phyloP scores from a whole-genome alignment of 768 basidiomycete genomes.

The Boletus rufocinnamomeus region DNA sequence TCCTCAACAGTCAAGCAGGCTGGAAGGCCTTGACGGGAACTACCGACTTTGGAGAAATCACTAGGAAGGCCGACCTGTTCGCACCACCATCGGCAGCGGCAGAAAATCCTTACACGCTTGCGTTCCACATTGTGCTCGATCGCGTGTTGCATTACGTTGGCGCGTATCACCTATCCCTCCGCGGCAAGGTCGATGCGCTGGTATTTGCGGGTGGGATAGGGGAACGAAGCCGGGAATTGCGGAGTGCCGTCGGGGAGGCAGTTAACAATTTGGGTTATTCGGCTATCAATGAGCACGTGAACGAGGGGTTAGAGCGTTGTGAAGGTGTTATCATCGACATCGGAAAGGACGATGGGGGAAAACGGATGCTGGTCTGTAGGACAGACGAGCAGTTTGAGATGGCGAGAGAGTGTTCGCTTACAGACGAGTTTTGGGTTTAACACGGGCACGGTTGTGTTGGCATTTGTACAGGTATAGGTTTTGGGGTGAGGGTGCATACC shows the following conservation, averaged over 20 bases:
- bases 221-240: constrained; percentile 64
- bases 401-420: constrained; percentile 42
- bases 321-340: constrained; percentile 52
- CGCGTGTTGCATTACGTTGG: constrained; percentile 72
- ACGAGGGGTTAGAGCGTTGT: constrained; percentile 38
- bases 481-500: not conserved
- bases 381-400: constrained; percentile 67
- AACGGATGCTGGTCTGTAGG: constrained; percentile 56
- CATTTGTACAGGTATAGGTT: not conserved
- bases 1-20: constrained; percentile 74
- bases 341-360: constrained; percentile 31
- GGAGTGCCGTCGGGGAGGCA: constrained; percentile 55
- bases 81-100: constrained; percentile 20
- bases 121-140: constrained; percentile 80
- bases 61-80: constrained; percentile 39
- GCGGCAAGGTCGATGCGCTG: constrained; percentile 68
- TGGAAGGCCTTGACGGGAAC: constrained; percentile 81
- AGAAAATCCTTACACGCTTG: constrained; percentile 51
- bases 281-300: constrained; percentile 49
- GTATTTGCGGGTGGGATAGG: constrained; percentile 92
- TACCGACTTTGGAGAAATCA: constrained; percentile 77
- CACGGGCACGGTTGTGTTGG: not conserved
- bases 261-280: constrained; percentile 65
- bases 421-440: constrained; percentile 21
- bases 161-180: constrained; percentile 73